Evolutionary conservation across 1,284 basidiomycete species (phyloP), one percentile per base, ranked within the genome.

Genomic region (Mycena sp.): DNA sequence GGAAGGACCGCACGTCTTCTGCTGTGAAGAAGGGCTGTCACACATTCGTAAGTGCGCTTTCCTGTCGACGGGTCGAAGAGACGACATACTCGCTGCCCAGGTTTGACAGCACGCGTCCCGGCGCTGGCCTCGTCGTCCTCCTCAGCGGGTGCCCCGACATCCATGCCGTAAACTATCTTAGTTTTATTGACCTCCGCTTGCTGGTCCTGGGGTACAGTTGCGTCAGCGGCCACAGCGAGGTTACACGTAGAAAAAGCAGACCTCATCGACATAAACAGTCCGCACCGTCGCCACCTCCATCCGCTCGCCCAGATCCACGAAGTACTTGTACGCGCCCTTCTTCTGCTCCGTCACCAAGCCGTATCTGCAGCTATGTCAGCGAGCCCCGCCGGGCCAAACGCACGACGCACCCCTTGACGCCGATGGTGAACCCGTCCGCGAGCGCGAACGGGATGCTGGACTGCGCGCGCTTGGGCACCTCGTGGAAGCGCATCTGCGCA

Each of bases 401-500:
- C 29, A 41, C 94, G 4, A 89, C 62, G 71, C 71, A 96, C 90
- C 96, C 98, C 74, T 95, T 95, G 51, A 99, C 84, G 3, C 95
- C 94, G 65, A 99, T 96, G 17, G 87, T 86, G 65, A 98, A 88
- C 2, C 87, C 93, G 16, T 92, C 71, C 2, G 87, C 94, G 28
- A 99, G 81, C 67, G 91, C 85, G 56, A 99, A 86, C 2, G 93
- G 91, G 35, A 97, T 82, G 68, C 85, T 93, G 77, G 96, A 98
- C 14, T 90, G 80, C 0, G 93, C 87, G n/a, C 96, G 87, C 74
- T 98, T 99, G 0, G 93, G 90, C 10, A 92, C 88, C 75, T 97
- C 93, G 50, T 89, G 89, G 69, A 94, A 90, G 23, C 89, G 87
- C 87, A 96, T 91, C 72, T 95, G 89, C 16, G 85, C 81, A 14